phyloP scores from a whole-genome alignment of 108 stramenopile species.

The Cyclotella distinguenda region DNA sequence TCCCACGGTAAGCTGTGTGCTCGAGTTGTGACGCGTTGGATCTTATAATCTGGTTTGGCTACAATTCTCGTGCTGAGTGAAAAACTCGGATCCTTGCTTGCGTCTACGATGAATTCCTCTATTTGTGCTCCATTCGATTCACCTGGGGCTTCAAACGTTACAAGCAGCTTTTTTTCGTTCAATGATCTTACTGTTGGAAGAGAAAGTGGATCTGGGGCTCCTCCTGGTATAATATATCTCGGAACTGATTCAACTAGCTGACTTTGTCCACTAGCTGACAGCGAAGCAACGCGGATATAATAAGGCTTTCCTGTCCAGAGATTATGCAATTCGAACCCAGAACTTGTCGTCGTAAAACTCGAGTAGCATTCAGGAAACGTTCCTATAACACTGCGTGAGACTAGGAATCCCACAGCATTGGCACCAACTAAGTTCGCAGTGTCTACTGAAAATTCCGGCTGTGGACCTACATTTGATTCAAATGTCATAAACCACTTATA shows the following conservation, averaged over 20 bases:
- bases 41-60: slow-evolving; percentile 28
- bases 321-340: slow-evolving; percentile 27
- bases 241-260: slow-evolving; percentile 17
- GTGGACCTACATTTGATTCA: slow-evolving; percentile 66
- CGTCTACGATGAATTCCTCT: slow-evolving; percentile 51
- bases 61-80: slow-evolving; percentile 18
- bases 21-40: slow-evolving; percentile 57
- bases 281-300: slow-evolving; percentile 51
- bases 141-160: slow-evolving; percentile 46
- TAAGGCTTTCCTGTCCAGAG: slow-evolving; percentile 51
- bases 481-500: slow-evolving; percentile 78
- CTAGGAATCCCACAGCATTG: slow-evolving; percentile 35
- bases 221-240: slow-evolving; percentile 34
- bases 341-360: slow-evolving; percentile 14
- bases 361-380: slow-evolving; percentile 48
- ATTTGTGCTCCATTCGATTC: slow-evolving; percentile 50
- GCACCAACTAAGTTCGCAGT: slow-evolving; percentile 35
- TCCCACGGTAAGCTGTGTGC: slow-evolving; percentile 65
- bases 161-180: slow-evolving; percentile 35
- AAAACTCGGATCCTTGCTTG: slow-evolving; percentile 50
- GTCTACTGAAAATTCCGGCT: slow-evolving; percentile 51
- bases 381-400: slow-evolving; percentile 30
- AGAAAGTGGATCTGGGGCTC: slow-evolving; percentile 30
- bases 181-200: slow-evolving; percentile 35
- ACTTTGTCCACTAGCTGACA: slow-evolving; percentile 47